Conservation (phyloP, 306 rosid species). For the Cucurbita moschata region DNA sequence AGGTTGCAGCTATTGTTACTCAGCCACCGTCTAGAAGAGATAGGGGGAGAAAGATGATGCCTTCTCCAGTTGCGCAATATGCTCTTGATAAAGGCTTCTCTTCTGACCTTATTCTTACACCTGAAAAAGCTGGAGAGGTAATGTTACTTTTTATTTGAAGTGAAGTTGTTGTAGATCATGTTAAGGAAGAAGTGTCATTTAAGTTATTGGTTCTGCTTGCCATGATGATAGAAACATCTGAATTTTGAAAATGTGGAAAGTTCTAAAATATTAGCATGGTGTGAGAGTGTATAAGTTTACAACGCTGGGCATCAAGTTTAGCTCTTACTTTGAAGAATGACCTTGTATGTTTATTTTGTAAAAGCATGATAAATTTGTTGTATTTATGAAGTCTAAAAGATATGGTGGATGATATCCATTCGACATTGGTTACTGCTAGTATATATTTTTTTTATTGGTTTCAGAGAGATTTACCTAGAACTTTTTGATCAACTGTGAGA, state of each 20-base stretch:
- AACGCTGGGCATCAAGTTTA: background rate
- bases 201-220: background rate
- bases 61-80: conserved; percentile 64
- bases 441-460: background rate
- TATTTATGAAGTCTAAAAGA: background rate
- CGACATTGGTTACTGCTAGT: background rate
- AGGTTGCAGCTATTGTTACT: conserved; percentile 88
- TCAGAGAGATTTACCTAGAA: background rate
- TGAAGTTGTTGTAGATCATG: background rate
- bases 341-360: background rate
- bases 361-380: background rate
- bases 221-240: background rate
- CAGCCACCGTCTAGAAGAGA: conserved; percentile 76
- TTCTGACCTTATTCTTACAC: conserved; percentile 63
- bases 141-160: background rate
- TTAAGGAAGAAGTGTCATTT: background rate
- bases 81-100: conserved; percentile 75
- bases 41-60: conserved; percentile 55
- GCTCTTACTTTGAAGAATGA: background rate
- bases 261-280: background rate
- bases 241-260: background rate
- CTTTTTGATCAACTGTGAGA: background rate
- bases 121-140: conserved; percentile 68
- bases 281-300: background rate
- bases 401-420: background rate